Conservation (phyloP, 164 flowering plant species). For the Cinnamomum micranthum region DNA sequence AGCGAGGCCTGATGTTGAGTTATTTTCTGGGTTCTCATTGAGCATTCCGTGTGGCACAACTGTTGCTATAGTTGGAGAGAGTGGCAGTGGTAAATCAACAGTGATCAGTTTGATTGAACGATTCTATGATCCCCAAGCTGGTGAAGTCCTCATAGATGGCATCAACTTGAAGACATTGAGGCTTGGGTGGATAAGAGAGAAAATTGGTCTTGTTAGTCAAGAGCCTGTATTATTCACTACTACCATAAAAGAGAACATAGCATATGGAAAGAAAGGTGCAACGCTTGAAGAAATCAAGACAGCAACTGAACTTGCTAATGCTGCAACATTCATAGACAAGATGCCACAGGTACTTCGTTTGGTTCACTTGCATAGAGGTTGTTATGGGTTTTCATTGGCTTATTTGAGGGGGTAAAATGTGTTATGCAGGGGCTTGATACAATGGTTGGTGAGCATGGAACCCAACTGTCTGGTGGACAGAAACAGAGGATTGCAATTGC, state of each 20-base stretch:
- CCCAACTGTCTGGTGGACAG: constrained; percentile 75
- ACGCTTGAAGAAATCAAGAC: constrained; percentile 49
- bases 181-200: constrained; percentile 57
- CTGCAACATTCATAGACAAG: constrained; percentile 64
- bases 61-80: constrained; percentile 73
- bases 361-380: not conserved
- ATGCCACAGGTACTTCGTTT: constrained; percentile 42
- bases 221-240: constrained; percentile 67
- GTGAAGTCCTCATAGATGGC: constrained; percentile 71
- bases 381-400: not conserved
- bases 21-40: constrained; percentile 59
- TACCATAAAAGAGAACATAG: constrained; percentile 57
- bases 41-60: constrained; percentile 48
- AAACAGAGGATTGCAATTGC: constrained; percentile 80
- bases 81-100: constrained; percentile 91
- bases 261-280: constrained; percentile 64
- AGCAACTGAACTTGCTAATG: constrained; percentile 67
- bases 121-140: constrained; percentile 78
- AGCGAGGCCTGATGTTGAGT: constrained; percentile 69
- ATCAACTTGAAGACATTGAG: constrained; percentile 44
- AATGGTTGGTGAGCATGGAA: constrained; percentile 70
- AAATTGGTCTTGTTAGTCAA: constrained; percentile 70
- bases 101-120: constrained; percentile 67
- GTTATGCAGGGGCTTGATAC: constrained; percentile 61
- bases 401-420: not conserved